These are phyloP conservation scores for Fragaria nilgerrensis DNA, from an alignment of 306 rosid genomes.

Conservation along the genomic window DNA sequence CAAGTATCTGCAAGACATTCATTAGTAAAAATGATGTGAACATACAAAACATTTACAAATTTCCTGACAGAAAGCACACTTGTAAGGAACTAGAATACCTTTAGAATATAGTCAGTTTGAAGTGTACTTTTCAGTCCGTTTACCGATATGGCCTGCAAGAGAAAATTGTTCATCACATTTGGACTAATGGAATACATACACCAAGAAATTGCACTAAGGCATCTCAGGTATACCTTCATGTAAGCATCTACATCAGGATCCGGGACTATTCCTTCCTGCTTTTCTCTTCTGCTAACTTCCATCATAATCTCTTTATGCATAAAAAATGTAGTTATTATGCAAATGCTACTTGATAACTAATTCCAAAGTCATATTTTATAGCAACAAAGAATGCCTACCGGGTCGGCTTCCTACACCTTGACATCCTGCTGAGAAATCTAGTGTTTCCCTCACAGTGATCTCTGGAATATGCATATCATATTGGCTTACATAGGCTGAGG, in stretches of 20 bases:
- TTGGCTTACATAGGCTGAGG: constrained; percentile 74
- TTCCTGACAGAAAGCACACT: not conserved
- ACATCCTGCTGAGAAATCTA: constrained; percentile 67
- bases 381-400: constrained; percentile 30
- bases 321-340: not conserved
- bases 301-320: constrained; percentile 46
- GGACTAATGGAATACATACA: not conserved
- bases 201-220: not conserved
- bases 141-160: constrained; percentile 38
- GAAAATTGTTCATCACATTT: not conserved
- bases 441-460: constrained; percentile 78
- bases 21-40: not conserved
- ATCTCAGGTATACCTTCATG: constrained; percentile 61
- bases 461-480: constrained; percentile 67
- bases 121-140: constrained; percentile 33
- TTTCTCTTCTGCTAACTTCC: constrained; percentile 67
- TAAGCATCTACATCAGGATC: constrained; percentile 70
- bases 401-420: constrained; percentile 67
- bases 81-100: constrained; percentile 21
- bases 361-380: not conserved
- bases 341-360: not conserved
- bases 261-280: constrained; percentile 60
- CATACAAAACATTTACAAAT: not conserved
- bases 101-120: constrained; percentile 47
- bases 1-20: constrained; percentile 50